Base-by-base conservation (phyloP, 768 basidiomycete genomes). In the Leccinum fibrillosum region DNA sequence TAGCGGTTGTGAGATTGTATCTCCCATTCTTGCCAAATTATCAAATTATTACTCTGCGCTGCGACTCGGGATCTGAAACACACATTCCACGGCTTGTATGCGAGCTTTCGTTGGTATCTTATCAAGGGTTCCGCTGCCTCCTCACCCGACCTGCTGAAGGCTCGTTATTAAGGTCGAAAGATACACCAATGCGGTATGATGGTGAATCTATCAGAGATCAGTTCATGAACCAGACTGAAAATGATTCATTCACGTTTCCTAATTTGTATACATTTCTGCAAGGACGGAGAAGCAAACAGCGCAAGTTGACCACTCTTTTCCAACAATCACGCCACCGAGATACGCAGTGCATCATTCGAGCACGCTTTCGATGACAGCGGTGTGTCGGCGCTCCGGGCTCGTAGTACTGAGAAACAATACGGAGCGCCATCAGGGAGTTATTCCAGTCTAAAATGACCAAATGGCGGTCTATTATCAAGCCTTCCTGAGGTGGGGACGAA, bases 1-100 rank as follows among this genome's bases (percentile, higher is more conserved):
- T 53, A 50, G 50, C 39, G 28, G 5, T 47, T 60, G 56, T 69
- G 34, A 65, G n/a, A 19, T 12, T 30, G 19, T 2, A 35, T 17
- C 28, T 26, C 12, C 11, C 35, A 12, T 21, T 26, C n/a, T 23
- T n/a, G 4, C 35, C 30, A 13, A 25, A 39, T 17, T 5, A 19
- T 34, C 15, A 15, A 1, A 23, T 49, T 17, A 28, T 17, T 11
- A 42, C 32, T 15, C 26, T 51, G 10, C 13, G n/a, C 12, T 30
- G 28, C 28, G 28, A 30, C 28, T 30, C 28, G 9, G 28, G 28
- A 10, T 30, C 28, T 30, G 28, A 30, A 7, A 57, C 28, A 19
- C 32, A 8, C 5, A 4, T 25, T 44, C 4, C 12, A 30, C 26
- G 32, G 47, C 3, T 28, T 30, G 3, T 23, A 15, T 17, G 32